These are phyloP conservation scores for Blumeria graminis DNA, from an alignment of 2,329 filamentous ascomycete species.

Conservation along the genomic window DNA sequence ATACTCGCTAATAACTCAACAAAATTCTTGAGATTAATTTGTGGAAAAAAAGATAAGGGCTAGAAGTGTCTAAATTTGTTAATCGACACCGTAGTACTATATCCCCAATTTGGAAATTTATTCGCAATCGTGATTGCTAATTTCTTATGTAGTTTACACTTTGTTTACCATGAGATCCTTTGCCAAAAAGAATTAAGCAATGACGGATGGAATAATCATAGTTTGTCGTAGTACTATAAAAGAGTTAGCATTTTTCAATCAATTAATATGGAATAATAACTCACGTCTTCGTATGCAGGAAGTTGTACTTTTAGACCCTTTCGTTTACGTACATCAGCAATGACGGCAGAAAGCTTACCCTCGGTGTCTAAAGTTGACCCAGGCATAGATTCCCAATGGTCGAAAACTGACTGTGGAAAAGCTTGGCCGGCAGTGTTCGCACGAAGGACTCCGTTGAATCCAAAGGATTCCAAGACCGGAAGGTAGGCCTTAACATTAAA, in stretches of 20 bases:
- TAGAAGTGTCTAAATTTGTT: too few species aligned
- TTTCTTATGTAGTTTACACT: too few species aligned
- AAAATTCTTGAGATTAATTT: too few species aligned
- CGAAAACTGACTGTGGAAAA: conserved; percentile 97
- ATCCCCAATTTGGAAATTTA: too few species aligned
- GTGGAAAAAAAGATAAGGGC: too few species aligned
- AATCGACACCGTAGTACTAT: too few species aligned
- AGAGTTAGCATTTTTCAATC: conserved; percentile 18
- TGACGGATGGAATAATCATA: conserved; percentile 26
- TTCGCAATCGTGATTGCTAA: too few species aligned
- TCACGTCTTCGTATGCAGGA: conserved; percentile 85
- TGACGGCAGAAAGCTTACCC: conserved; percentile 61
- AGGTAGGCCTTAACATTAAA: conserved; percentile 99
- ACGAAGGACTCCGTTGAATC: conserved; percentile 95
- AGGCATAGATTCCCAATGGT: conserved; percentile 92
- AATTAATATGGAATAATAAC: conserved; percentile 18
- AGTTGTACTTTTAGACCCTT: conserved; percentile 98
- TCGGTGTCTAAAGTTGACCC: conserved; percentile 69
- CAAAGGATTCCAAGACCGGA: conserved; percentile 92
- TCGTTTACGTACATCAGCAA: conserved; percentile 84
- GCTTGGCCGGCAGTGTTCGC: conserved; percentile 85
- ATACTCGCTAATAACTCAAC: too few species aligned
- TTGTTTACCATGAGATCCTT: too few species aligned
- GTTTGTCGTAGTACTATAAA: conserved; percentile 82
- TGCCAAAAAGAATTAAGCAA: not conserved